Percentiles rank a stretch among this genome's conserved stretches.
phyloP scores from a whole-genome alignment of 2,329 filamentous ascomycete species.

The Aspergillus proliferans region DNA sequence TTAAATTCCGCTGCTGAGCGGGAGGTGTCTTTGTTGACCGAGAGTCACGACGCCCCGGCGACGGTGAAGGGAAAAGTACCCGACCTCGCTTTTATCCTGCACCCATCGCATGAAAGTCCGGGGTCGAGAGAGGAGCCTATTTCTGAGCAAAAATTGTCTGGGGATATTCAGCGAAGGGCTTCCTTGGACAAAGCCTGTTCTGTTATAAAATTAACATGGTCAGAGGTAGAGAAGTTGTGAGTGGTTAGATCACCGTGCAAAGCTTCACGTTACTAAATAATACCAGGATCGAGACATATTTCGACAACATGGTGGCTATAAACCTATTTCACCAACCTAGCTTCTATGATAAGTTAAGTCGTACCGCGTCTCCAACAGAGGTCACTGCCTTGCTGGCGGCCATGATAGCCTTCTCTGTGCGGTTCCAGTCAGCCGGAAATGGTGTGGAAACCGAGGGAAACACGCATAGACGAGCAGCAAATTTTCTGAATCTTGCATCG shows the following conservation, averaged over 20 bases:
- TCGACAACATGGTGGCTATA: conserved; percentile 27
- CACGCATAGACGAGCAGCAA: not conserved
- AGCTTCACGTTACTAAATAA: not conserved
- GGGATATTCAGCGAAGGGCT: not conserved
- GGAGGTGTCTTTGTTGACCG: not conserved
- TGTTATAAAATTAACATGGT: not conserved
- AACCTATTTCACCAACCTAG: conserved; percentile 25
- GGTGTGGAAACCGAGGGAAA: not conserved
- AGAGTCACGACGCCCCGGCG: not conserved
- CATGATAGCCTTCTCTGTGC: not conserved
- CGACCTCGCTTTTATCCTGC: conserved; percentile 18
- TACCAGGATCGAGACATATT: conserved; percentile 4
- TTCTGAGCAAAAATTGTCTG: not conserved
- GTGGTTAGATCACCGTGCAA: not conserved
- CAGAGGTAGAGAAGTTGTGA: not conserved
- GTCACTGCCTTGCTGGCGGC: not conserved
- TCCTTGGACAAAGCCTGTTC: not conserved
- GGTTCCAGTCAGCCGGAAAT: not conserved
- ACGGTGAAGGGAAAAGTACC: conserved; percentile 2
- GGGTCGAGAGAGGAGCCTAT: conserved; percentile 2
- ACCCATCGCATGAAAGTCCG: conserved; percentile 18
- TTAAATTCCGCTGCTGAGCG: too few species aligned
- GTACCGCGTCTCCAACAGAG: not conserved
- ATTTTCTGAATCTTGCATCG: not conserved
- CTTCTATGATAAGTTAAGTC: conserved; percentile 19